A percentile compares a stretch with the other conserved stretches of the same genome.
Evolutionary conservation across 169 alveolate species (phyloP).

Genomic region (Perkinsus chesapeaki): DNA sequence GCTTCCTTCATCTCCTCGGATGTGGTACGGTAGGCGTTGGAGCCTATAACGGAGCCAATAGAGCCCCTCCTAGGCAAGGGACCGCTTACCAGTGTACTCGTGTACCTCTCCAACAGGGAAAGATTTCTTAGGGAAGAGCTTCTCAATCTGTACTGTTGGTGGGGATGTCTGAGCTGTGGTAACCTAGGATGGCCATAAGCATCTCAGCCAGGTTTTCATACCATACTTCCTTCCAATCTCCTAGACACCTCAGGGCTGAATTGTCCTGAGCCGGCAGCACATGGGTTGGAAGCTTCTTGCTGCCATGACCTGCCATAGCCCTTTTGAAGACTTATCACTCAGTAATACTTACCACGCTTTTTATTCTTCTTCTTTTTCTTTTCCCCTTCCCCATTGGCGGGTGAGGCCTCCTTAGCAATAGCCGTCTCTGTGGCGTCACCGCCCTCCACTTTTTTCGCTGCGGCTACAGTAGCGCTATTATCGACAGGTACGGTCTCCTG

Average conservation of each 20-base stretch:
- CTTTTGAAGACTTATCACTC: neutral
- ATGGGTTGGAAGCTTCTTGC: neutral
- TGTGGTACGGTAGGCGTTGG: slow-evolving; percentile 19
- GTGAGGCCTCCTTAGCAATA: neutral
- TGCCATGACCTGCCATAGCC: neutral
- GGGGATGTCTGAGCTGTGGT: slow-evolving; percentile 4
- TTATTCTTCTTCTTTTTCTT: neutral
- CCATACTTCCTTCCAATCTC: slow-evolving; percentile 4
- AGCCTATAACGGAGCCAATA: neutral
- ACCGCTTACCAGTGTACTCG: slow-evolving; percentile 76
- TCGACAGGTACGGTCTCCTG: neutral
- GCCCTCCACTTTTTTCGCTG: slow-evolving; percentile 21
- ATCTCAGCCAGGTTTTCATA: neutral
- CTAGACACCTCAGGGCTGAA: neutral
- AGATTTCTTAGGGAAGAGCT: neutral
- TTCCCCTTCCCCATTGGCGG: neutral
- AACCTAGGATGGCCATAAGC: neutral
- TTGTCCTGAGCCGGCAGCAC: slow-evolving; percentile 11
- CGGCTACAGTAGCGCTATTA: neutral
- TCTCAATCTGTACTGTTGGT: neutral
- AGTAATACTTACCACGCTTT: neutral
- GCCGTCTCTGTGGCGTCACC: neutral
- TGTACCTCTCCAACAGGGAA: slow-evolving; percentile 59
- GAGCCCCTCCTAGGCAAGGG: slow-evolving; percentile 49
- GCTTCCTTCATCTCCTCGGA: slow-evolving; percentile 78